phyloP scores from a whole-genome alignment of 1,284 basidiomycete species.

The Rhodotorula sp. region DNA sequence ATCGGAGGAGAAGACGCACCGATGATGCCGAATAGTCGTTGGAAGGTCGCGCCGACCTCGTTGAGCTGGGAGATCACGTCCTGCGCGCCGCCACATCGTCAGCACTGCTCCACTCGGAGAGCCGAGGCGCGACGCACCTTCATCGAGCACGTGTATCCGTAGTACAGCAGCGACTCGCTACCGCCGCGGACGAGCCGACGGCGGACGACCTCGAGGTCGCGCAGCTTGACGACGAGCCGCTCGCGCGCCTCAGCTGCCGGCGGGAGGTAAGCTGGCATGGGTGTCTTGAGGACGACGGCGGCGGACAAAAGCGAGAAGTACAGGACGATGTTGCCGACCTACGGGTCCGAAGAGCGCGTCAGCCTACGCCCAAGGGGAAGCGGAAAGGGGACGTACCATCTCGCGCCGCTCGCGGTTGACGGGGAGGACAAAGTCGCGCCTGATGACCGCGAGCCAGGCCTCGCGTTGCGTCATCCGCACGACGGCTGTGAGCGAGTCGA shows the following conservation, averaged over 20 bases:
- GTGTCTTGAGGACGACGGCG: constrained; percentile 83
- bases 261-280: constrained; percentile 90
- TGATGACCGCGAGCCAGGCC: constrained; percentile 76
- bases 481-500: constrained; percentile 77
- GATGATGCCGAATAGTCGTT: constrained; percentile 79
- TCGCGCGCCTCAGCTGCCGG: constrained; percentile 81
- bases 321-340: constrained; percentile 86
- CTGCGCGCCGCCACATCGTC: constrained; percentile 43
- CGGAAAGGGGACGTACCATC: constrained; percentile 57
- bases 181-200: constrained; percentile 58
- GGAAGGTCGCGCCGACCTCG: constrained; percentile 70
- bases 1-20: constrained; percentile 14
- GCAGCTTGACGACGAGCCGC: constrained; percentile 77
- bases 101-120: not conserved
- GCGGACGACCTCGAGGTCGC: constrained; percentile 79
- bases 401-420: constrained; percentile 83
- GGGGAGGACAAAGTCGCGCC: constrained; percentile 81
- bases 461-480: constrained; percentile 89
- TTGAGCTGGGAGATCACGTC: constrained; percentile 86
- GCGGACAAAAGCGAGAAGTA: constrained; percentile 86
- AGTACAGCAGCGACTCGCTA: constrained; percentile 83
- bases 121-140: not conserved
- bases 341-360: not conserved
- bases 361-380: not conserved
- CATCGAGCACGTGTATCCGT: constrained; percentile 92